These are phyloP conservation scores for Polygonum maritimum DNA, from an alignment of 148 eudicot genomes.

Conservation along the genomic window DNA sequence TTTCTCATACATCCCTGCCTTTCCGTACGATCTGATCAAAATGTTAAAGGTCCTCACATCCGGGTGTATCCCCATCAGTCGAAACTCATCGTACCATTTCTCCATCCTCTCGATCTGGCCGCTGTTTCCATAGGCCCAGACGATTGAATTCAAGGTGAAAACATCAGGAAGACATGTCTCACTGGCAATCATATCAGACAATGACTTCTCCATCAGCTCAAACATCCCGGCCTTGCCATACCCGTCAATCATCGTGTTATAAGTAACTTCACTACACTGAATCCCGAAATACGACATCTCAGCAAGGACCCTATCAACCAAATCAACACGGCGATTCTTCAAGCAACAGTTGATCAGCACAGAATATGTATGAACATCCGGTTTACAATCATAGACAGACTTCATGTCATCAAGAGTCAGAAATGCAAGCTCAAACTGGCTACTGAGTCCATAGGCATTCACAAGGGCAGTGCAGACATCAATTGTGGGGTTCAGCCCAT, in stretches of 20 bases:
- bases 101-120: constrained; percentile 71
- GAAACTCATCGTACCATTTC: constrained; percentile 82
- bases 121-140: constrained; percentile 64
- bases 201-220: constrained; percentile 56
- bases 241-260: constrained; percentile 80
- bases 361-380: constrained; percentile 76
- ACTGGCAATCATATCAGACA: constrained; percentile 60
- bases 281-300: constrained; percentile 74
- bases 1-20: constrained; percentile 53
- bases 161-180: constrained; percentile 65
- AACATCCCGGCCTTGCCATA: constrained; percentile 73
- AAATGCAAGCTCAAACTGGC: constrained; percentile 64
- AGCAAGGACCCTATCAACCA: constrained; percentile 33
- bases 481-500: constrained; percentile 67
- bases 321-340: constrained; percentile 47
- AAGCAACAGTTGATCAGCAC: constrained; percentile 56
- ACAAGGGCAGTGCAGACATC: constrained; percentile 75
- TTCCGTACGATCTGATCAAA: constrained; percentile 76
- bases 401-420: constrained; percentile 53
- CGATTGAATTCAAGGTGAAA: constrained; percentile 69
- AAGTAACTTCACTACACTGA: constrained; percentile 48
- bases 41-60: constrained; percentile 75
- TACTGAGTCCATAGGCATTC: constrained; percentile 59
- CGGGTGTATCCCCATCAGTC: constrained; percentile 66
- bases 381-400: constrained; percentile 55